Percentiles rank a stretch among this genome's conserved stretches.
These are phyloP conservation scores for Epichloe bromicola DNA, from an alignment of 2,329 filamentous ascomycete species.

Conservation along the genomic window DNA sequence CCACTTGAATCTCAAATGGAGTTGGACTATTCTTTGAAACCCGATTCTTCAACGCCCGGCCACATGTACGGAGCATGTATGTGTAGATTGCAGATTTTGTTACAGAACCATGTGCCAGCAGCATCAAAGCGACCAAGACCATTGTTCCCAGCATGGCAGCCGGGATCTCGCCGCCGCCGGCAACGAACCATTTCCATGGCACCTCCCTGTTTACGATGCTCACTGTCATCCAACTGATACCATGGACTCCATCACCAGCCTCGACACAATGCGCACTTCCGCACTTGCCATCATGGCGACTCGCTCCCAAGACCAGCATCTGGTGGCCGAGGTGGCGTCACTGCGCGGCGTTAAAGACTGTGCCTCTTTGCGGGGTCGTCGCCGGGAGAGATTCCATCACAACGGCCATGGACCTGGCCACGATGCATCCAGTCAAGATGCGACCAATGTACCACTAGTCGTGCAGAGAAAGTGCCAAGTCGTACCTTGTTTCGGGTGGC, in stretches of 20 bases:
- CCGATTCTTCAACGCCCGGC: no score
- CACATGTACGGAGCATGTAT: no score
- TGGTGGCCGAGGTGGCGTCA: conserved; percentile 51
- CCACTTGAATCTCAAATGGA: neutral
- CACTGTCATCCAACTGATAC: conserved; percentile 80
- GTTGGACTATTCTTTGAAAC: neutral
- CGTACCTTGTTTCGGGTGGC: conserved; percentile 72
- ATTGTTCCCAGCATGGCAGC: neutral
- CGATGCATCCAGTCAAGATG: neutral
- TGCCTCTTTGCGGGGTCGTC: neutral
- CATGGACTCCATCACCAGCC: conserved; percentile 44
- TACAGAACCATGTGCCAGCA: conserved; percentile 3
- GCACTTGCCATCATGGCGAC: conserved; percentile 67
- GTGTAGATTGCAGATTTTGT: neutral
- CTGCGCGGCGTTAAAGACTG: conserved; percentile 33
- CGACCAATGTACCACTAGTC: neutral
- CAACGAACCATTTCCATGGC: conserved; percentile 46
- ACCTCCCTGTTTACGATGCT: conserved; percentile 59
- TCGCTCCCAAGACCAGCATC: conserved; percentile 58
- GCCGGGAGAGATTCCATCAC: neutral
- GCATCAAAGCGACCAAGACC: neutral
- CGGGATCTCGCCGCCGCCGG: neutral
- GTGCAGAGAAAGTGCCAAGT: conserved; percentile 12
- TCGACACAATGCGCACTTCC: conserved; percentile 52
- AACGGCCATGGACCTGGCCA: neutral